Conservation (phyloP, 305 asterid genomes). For the Solanum hybrid region DNA sequence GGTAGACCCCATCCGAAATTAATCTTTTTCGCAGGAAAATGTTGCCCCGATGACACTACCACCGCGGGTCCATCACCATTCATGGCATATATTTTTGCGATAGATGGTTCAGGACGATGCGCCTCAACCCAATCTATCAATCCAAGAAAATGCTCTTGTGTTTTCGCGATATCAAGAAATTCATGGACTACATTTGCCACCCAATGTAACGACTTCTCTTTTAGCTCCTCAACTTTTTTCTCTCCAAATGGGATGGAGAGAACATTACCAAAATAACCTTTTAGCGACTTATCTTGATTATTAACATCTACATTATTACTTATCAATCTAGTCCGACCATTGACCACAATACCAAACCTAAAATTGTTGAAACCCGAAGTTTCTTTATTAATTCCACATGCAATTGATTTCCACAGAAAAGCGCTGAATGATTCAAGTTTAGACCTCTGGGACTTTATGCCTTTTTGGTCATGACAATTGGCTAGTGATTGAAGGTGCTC, state of each 20-base stretch:
- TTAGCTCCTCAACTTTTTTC: slow-evolving; percentile 25
- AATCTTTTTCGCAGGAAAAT: slow-evolving; percentile 34
- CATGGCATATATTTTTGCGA: slow-evolving; percentile 40
- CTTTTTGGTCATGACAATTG: too few species aligned
- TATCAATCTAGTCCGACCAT: slow-evolving; percentile 45
- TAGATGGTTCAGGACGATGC: slow-evolving; percentile 32
- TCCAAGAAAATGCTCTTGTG: slow-evolving; percentile 55
- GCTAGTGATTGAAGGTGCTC: slow-evolving; percentile 20
- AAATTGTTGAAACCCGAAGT: slow-evolving; percentile 6
- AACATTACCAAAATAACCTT: slow-evolving; percentile 50
- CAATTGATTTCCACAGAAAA: slow-evolving; percentile 45
- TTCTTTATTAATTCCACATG: slow-evolving; percentile 3
- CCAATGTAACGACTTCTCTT: slow-evolving; percentile 25
- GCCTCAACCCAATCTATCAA: slow-evolving; percentile 66
- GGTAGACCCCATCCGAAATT: slow-evolving; percentile 58
- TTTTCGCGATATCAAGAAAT: slow-evolving; percentile 24
- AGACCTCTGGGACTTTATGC: slow-evolving; percentile 11
- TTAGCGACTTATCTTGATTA: background rate
- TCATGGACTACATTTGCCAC: slow-evolving; percentile 37
- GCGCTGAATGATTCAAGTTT: slow-evolving; percentile 58
- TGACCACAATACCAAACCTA: slow-evolving; percentile 47
- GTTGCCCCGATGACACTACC: slow-evolving; percentile 58
- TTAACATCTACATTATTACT: background rate
- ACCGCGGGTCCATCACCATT: slow-evolving; percentile 40
- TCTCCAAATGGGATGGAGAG: slow-evolving; percentile 55